Base-by-base conservation (phyloP, 495 filamentous ascomycete species). In the Xylaria curta region DNA sequence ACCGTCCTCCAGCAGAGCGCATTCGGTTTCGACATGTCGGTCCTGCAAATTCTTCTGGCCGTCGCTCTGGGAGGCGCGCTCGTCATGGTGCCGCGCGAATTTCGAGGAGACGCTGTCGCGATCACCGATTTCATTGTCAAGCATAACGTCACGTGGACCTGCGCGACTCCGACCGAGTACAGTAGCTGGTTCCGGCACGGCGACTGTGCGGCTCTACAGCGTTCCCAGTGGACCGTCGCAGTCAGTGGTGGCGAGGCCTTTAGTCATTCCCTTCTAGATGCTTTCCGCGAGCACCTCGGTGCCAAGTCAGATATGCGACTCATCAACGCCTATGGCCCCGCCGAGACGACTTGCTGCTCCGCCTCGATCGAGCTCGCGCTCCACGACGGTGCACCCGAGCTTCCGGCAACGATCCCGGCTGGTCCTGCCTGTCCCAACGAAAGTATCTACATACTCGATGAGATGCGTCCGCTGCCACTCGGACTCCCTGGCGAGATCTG, bases 391-490 rank as follows among this genome's bases (percentile, higher is more conserved):
- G 28, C 28, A 31, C 28, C 28, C 28, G 28, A 31, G 44, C 44
- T 19, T 2, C 44, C 44, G 5, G 44, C 1, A 10, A 31, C 28
- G 28, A 31, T 47, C 17, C 44, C 44, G 9, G 64, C 62, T 3
- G 42, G 60, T 40, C 56, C 68, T 71, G 12, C 21, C 9, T 1
- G 36, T 66, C 38, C 78, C 3, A 77, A 81, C 13, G 80, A 75
- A 68, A 40, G 46, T 28, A 64, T 71, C 26, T 84, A 83, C 61
- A 78, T 86, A 42, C 69, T 86, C 4, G 84, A 84, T 62, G 54
- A 76, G 21, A 58, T n/a, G 54, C 88, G 3, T 73, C 78, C 4
- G 17, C 31, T 19, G 75, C 72, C 5, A 40, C 10, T 47, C 17
- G 44, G 44, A 47, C 17, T 74, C 6, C 31, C 60, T 2, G 75